Evolutionary conservation across 306 rosid genomes (phyloP).

Genomic region (Sindora glabra): DNA sequence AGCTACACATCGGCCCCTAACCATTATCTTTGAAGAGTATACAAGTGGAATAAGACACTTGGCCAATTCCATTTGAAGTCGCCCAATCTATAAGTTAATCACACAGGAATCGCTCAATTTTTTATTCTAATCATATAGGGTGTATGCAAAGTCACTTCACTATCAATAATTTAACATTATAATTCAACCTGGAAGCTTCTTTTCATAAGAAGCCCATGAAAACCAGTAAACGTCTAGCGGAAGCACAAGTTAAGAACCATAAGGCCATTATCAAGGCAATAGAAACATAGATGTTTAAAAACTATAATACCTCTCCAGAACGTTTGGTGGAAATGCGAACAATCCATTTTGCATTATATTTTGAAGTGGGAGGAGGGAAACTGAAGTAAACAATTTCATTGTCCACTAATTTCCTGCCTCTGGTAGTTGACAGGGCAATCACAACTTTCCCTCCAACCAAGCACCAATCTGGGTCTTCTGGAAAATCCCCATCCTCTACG

Average conservation of each 20-base stretch:
- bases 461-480: slow-evolving; percentile 48
- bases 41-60: slow-evolving; percentile 55
- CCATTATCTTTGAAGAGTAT: slow-evolving; percentile 44
- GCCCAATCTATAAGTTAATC: slow-evolving; percentile 53
- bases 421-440: slow-evolving; percentile 51
- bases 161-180: no score
- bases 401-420: slow-evolving; percentile 57
- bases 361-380: slow-evolving; percentile 23
- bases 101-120: not conserved
- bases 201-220: not conserved
- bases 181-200: not conserved
- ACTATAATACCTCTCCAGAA: slow-evolving; percentile 48
- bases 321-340: slow-evolving; percentile 79
- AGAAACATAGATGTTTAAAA: not conserved
- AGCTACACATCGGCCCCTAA: slow-evolving; percentile 59
- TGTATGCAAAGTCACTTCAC: not conserved
- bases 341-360: slow-evolving; percentile 39
- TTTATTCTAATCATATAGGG: not conserved
- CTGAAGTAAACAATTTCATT: slow-evolving; percentile 66
- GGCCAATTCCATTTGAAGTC: slow-evolving; percentile 88
- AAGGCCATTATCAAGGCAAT: no score
- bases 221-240: no score
- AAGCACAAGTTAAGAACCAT: no score
- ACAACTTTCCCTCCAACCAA: slow-evolving; percentile 59
- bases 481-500: slow-evolving; percentile 70